phyloP scores from a whole-genome alignment of 2,329 filamentous ascomycete species.

The Alternaria panax region DNA sequence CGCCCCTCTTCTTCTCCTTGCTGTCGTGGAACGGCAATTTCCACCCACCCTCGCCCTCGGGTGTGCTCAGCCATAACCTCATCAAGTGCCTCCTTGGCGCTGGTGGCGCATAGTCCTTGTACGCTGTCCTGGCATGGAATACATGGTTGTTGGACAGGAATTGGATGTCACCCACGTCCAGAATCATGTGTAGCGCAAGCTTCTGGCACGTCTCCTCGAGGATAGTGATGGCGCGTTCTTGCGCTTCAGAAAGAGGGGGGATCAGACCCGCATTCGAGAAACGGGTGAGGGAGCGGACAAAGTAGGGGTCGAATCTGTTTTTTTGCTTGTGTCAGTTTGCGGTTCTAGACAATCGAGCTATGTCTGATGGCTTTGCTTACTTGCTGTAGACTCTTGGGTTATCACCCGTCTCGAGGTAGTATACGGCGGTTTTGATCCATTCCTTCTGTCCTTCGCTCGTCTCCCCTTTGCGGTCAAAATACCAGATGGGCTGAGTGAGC shows the following conservation, averaged over 20 bases:
- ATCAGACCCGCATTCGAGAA: constrained; percentile 78
- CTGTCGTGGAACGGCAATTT: constrained; percentile 82
- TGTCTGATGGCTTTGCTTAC: constrained; percentile 43
- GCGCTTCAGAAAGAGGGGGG: constrained; percentile 73
- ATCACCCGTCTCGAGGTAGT: constrained; percentile 76
- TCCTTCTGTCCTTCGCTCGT: constrained; percentile 75
- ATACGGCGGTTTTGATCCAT: constrained; percentile 74
- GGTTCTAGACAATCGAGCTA: neutral
- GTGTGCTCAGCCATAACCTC: constrained; percentile 83
- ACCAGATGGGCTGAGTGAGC: constrained; percentile 82
- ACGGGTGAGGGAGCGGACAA: constrained; percentile 75
- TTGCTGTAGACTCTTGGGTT: constrained; percentile 78
- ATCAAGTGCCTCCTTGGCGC: constrained; percentile 78
- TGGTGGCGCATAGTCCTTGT: constrained; percentile 74
- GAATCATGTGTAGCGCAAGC: constrained; percentile 80
- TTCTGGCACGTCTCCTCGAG: constrained; percentile 79
- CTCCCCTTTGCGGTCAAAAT: constrained; percentile 92
- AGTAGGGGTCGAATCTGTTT: constrained; percentile 81
- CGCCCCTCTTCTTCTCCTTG: constrained; percentile 83
- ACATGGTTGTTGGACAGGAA: constrained; percentile 83
- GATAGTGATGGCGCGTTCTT: constrained; percentile 71
- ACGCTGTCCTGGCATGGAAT: constrained; percentile 81
- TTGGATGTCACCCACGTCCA: constrained; percentile 88
- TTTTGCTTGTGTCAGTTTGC: constrained; percentile 14
- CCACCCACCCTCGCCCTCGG: constrained; percentile 85